These are phyloP conservation scores for Abelmoschus esculentus DNA, from an alignment of 345 rosid genomes.

Conservation along the genomic window DNA sequence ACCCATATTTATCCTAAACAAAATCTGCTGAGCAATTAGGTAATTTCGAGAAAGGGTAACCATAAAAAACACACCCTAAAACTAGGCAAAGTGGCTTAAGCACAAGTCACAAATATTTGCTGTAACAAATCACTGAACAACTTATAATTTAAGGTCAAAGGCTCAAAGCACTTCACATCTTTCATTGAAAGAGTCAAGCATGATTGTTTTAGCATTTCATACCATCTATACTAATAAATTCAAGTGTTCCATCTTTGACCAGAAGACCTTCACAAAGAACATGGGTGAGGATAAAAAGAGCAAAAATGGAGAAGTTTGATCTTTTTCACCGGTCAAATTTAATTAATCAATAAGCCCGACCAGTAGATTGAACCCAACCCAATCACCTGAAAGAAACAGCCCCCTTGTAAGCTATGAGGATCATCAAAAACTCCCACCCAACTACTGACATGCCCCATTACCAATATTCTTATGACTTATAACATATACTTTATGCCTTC, in stretches of 20 bases:
- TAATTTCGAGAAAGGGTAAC: background rate
- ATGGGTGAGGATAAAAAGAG: background rate
- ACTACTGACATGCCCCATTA: background rate
- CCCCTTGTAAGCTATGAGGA: background rate
- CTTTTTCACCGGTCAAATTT: background rate
- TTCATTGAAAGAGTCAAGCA: background rate
- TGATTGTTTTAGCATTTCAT: background rate
- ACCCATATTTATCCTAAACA: background rate
- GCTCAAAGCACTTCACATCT: background rate
- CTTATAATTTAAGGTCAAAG: background rate
- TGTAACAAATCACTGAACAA: background rate
- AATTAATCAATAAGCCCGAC: background rate
- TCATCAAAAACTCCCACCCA: background rate
- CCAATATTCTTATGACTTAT: background rate
- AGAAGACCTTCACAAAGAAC: background rate
- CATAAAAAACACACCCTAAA: background rate
- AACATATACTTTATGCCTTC: background rate
- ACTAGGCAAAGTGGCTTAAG: background rate
- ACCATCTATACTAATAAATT: background rate
- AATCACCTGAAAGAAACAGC: background rate
- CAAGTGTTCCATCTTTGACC: constrained; percentile 3
- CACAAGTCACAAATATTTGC: background rate
- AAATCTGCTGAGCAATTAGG: background rate
- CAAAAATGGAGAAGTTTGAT: background rate
- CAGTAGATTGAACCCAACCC: background rate